These are phyloP conservation scores for Sarocladiaceae sp. DNA, from an alignment of 2,329 filamentous ascomycete species.

Conservation along the genomic window DNA sequence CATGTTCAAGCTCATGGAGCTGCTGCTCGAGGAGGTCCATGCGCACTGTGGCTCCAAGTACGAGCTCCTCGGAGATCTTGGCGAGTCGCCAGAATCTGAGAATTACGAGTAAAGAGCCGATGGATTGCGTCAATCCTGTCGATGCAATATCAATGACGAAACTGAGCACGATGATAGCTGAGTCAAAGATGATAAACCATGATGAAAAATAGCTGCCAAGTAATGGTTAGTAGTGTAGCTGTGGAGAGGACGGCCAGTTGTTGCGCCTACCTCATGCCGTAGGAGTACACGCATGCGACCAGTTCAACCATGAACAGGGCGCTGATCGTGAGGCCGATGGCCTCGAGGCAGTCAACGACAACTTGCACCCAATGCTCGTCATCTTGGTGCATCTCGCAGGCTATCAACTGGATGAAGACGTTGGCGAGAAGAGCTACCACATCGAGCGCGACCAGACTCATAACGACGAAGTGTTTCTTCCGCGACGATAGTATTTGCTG, in stretches of 20 bases:
- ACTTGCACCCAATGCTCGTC: slow-evolving; percentile 36
- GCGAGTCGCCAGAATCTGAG: slow-evolving; percentile 65
- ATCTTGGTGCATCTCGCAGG: slow-evolving; percentile 39
- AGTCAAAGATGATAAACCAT: slow-evolving; percentile 62
- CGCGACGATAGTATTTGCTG: slow-evolving; percentile 27
- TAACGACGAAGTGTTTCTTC: slow-evolving; percentile 40
- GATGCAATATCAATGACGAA: slow-evolving; percentile 60
- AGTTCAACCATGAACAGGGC: slow-evolving; percentile 63
- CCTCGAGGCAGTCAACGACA: slow-evolving; percentile 37
- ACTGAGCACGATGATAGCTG: slow-evolving; percentile 55
- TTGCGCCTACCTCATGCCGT: slow-evolving; percentile 23
- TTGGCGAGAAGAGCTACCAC: slow-evolving; percentile 40
- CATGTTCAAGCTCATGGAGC: slow-evolving; percentile 47
- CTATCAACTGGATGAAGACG: slow-evolving; percentile 43
- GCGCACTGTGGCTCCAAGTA: slow-evolving; percentile 57
- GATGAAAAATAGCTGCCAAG: slow-evolving; percentile 51
- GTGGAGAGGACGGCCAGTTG: not conserved
- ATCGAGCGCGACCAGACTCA: slow-evolving; percentile 41
- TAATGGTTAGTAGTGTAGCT: slow-evolving; percentile 9
- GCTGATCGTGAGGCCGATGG: slow-evolving; percentile 55
- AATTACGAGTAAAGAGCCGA: slow-evolving; percentile 62
- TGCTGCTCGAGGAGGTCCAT: slow-evolving; percentile 52
- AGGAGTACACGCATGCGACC: slow-evolving; percentile 53
- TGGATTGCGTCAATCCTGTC: slow-evolving; percentile 56
- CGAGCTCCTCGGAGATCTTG: slow-evolving; percentile 67